Evolutionary conservation across 805 yeast species (phyloP), one percentile per base, ranked within the genome.

Genomic region (Lipomyces yamadae): DNA sequence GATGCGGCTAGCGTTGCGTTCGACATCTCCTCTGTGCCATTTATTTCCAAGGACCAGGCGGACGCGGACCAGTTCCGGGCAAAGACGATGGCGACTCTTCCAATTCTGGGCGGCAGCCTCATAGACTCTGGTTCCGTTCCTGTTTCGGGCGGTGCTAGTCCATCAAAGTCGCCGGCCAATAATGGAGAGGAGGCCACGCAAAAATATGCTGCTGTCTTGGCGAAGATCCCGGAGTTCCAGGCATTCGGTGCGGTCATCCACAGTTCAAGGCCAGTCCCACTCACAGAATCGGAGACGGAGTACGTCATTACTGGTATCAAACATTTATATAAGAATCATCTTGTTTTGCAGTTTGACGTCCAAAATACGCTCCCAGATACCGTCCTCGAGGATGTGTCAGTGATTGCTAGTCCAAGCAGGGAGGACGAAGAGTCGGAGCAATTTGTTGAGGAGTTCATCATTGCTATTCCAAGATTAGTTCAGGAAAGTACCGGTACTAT

Each of bases 231-330:
- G 32, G 95, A 92, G 75, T 83, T 93, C 73, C 83, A 86, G 24
- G 81, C 80, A 2, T 92, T 88, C 75, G 98, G 98, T 69, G 78
- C 84, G 48, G 82, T 92, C 69, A 81, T 92, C 68, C 92, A 89
- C 79, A 85, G 93, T 7, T 87, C 96, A 1, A 76, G 80, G 48
- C 78, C 82, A 45, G 81, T 86, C 64, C 86, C 88, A 71, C 85
- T 94, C 74, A 93, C 98, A 30, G 99, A 95, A 77, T 83, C 85
- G 67, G 98, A 93, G 77, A 92, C 96, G 68, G 99, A 95, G 79
- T 92, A 92, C 77, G 93, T 92, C 56, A 96, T 95, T 67, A 84
- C 84, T 61, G 93, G 89, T 45, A 82, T 91, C 64, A 93, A 91
- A 78, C 98, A 93, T 77, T 79, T 93, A 64, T 95, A 90, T 78